Conservation (phyloP, 345 rosid species). For the Clarkia xantiana region DNA sequence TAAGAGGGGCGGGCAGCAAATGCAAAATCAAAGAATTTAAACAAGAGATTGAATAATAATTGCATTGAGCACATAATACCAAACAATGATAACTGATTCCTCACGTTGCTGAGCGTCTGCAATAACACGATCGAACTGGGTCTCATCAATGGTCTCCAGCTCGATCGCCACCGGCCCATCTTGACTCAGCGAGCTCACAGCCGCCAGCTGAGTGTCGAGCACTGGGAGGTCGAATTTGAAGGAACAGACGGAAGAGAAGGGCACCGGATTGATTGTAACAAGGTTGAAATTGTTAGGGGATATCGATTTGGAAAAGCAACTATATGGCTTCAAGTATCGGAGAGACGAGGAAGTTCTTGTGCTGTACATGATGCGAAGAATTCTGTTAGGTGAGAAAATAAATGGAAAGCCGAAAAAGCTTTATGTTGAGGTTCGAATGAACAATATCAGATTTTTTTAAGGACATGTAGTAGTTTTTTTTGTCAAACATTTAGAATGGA, state of each 20-base stretch:
- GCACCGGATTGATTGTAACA: background rate
- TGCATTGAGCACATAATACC: conserved; percentile 25
- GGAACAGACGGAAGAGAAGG: background rate
- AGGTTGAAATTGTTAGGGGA: too few relatives aligned
- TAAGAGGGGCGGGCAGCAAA: background rate
- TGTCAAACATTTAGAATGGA: too few relatives aligned
- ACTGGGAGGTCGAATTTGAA: background rate
- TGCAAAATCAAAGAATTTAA: background rate
- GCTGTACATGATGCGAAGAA: too few relatives aligned
- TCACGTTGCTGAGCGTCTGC: conserved; percentile 62
- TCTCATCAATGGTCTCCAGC: conserved; percentile 43
- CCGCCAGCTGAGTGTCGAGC: conserved; percentile 11
- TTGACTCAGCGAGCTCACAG: conserved; percentile 16
- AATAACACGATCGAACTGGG: conserved; percentile 57
- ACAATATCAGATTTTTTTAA: too few relatives aligned
- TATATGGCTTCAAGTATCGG: too few relatives aligned
- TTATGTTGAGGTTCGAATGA: too few relatives aligned
- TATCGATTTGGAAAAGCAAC: too few relatives aligned
- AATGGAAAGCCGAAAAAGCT: too few relatives aligned
- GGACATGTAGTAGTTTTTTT: too few relatives aligned
- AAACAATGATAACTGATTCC: conserved; percentile 48
- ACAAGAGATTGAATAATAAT: background rate
- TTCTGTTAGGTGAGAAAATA: too few relatives aligned
- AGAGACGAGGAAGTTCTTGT: too few relatives aligned
- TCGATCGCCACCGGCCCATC: conserved; percentile 41